Percentiles rank a stretch among this genome's conserved stretches.
These are phyloP conservation scores for Exophiala aquamarina DNA, from an alignment of 2,329 filamentous ascomycete genomes.

Conservation along the genomic window DNA sequence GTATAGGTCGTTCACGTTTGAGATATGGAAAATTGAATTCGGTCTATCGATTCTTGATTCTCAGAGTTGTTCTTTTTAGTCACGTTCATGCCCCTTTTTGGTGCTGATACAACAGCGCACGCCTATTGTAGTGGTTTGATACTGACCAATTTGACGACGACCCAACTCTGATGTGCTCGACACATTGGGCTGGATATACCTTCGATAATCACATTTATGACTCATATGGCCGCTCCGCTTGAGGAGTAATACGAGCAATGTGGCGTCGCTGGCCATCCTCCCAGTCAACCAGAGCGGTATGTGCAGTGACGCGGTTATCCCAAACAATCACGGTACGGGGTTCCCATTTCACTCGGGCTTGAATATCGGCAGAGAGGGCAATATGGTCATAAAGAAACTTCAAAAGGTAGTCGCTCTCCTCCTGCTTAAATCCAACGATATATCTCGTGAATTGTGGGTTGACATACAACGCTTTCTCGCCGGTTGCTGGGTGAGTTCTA, in stretches of 20 bases:
- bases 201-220: neutral
- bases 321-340: constrained; percentile 47
- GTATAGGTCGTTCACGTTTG: too few species aligned
- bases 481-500: constrained; percentile 49
- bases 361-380: constrained; percentile 48
- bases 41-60: neutral
- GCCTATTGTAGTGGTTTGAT: too few species aligned
- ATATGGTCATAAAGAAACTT: constrained; percentile 52
- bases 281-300: constrained; percentile 54
- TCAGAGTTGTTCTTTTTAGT: neutral
- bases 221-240: constrained; percentile 52
- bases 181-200: too few species aligned
- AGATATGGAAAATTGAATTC: too few species aligned
- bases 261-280: constrained; percentile 53
- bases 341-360: constrained; percentile 48
- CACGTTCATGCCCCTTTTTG: too few species aligned
- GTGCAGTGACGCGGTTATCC: constrained; percentile 33
- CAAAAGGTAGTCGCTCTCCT: constrained; percentile 45
- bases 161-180: too few species aligned
- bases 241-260: constrained; percentile 53
- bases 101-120: too few species aligned
- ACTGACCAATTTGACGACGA: too few species aligned
- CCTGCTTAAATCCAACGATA: constrained; percentile 49
- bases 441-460: constrained; percentile 51
- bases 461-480: constrained; percentile 49